Percentiles rank a stretch among this genome's conserved stretches.
These are phyloP conservation scores for Aspergillus sp. DNA, from an alignment of 2,329 filamentous ascomycete species.

Conservation along the genomic window DNA sequence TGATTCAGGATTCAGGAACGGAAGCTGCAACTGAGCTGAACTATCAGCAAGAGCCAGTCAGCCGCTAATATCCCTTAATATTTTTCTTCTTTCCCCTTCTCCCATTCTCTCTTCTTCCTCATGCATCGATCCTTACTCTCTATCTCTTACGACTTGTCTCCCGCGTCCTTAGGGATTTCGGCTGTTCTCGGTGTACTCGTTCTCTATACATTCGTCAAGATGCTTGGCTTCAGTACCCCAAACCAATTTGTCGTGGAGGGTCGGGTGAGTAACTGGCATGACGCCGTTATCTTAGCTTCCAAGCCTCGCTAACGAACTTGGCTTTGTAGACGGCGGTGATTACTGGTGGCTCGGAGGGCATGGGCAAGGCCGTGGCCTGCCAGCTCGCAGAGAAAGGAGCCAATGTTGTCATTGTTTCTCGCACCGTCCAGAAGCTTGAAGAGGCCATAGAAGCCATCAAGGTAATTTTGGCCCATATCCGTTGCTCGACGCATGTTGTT, in stretches of 20 bases:
- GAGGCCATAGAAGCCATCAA: conserved; percentile 65
- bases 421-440: conserved; percentile 73
- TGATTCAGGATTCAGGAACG: not conserved
- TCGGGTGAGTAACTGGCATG: conserved; percentile 58
- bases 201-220: conserved; percentile 35
- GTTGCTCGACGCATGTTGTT: conserved; percentile 11
- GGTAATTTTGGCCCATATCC: conserved; percentile 41
- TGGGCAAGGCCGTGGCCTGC: conserved; percentile 75
- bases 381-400: conserved; percentile 81
- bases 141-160: conserved; percentile 23
- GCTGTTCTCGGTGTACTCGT: conserved; percentile 33
- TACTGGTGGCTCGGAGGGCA: conserved; percentile 89
- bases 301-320: conserved; percentile 1
- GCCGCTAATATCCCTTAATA: conserved; percentile 5
- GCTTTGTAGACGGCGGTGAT: conserved; percentile 72
- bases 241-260: conserved; percentile 84
- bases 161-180: conserved; percentile 29
- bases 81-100: conserved; percentile 8
- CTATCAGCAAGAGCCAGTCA: not conserved
- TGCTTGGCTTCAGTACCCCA: conserved; percentile 47
- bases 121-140: conserved; percentile 25
- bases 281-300: not conserved
- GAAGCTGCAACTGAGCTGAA: conserved; percentile 8
- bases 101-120: conserved; percentile 13
- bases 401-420: conserved; percentile 80